Evolutionary conservation across 352 stramenopile genomes (phyloP), one percentile per base, ranked within the genome.

Genomic region (Pythium coloratum): DNA sequence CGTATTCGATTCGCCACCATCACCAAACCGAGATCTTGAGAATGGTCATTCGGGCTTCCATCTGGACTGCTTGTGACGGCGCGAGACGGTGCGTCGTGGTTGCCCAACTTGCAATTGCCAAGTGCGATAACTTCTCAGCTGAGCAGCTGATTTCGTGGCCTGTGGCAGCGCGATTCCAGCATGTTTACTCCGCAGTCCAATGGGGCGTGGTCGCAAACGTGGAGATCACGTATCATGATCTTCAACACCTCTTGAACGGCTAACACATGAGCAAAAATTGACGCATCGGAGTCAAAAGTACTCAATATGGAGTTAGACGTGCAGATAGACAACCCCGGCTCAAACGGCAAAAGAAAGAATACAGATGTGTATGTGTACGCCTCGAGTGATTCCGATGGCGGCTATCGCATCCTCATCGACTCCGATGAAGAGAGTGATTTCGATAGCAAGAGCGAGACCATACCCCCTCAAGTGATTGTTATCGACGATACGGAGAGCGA

Each of bases 201-300:
- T 63, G 57, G 57, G 54, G 26, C 26, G 57, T 63, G 13, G 28
- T 63, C 42, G 57, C 57, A 6, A 46, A 63, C 30, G 57, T 63
- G 10, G 57, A 55, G 16, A 46, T 46, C 30, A 20, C 57, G 7
- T 63, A 63, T 32, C 12, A 46, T 2, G 42, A 63, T 32, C 16
- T 63, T 24, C 53, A 59, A n/a, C 18, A 28, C 16, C 14, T n/a
- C 26, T n/a, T 40, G 33, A 38, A 38, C 33, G 33, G 33, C 33
- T 38, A 38, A 38, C 33, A 38, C 33, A 38, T 38, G 33, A 38
- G 33, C 33, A 38, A 38, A 38, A 38, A 38, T 38, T 38, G 33
- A 38, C 33, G 33, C 33, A 38, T 38, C 33, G 33, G 33, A 38
- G 33, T 38, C 33, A 38, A 38, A 38, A 38, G 33, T 38, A 38